Conservation (phyloP, 2,329 filamentous ascomycete genomes). For the Geoglossum cookeanum region DNA sequence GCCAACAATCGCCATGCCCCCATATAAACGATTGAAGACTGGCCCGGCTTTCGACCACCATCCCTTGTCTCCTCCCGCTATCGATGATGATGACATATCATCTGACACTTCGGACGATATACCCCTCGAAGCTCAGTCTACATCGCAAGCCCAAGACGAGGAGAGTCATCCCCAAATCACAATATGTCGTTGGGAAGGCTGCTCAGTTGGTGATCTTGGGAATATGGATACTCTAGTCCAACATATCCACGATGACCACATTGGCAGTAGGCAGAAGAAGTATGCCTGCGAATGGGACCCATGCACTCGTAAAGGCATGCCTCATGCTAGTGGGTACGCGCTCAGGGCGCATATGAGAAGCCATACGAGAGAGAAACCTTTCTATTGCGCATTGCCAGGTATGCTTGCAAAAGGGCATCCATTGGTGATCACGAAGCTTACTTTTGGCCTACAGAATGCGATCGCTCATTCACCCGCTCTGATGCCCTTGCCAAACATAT, state of each 20-base stretch:
- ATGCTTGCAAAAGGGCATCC: constrained; percentile 15
- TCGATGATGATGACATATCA: constrained; percentile 44
- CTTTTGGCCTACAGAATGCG: constrained; percentile 49
- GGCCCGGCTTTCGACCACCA: constrained; percentile 11
- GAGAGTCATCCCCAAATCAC: constrained; percentile 22
- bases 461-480: constrained; percentile 86
- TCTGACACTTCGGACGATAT: constrained; percentile 73
- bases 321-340: constrained; percentile 89
- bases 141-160: constrained; percentile 21
- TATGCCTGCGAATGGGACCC: constrained; percentile 97
- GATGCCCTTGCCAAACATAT: constrained; percentile 96
- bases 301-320: constrained; percentile 70
- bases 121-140: constrained; percentile 21
- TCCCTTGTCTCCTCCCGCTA: constrained; percentile 25
- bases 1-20: constrained; percentile 12
- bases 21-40: constrained; percentile 8
- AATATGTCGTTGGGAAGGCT: constrained; percentile 31
- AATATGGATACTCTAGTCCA: constrained; percentile 33
- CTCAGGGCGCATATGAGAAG: constrained; percentile 94
- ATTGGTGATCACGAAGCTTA: neutral
- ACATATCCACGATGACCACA: constrained; percentile 67
- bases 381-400: constrained; percentile 92
- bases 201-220: constrained; percentile 26
- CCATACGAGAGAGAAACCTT: constrained; percentile 94
- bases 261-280: constrained; percentile 82